Evolutionary conservation across 106 monocot species (phyloP).

Genomic region (Allium fistulosum): DNA sequence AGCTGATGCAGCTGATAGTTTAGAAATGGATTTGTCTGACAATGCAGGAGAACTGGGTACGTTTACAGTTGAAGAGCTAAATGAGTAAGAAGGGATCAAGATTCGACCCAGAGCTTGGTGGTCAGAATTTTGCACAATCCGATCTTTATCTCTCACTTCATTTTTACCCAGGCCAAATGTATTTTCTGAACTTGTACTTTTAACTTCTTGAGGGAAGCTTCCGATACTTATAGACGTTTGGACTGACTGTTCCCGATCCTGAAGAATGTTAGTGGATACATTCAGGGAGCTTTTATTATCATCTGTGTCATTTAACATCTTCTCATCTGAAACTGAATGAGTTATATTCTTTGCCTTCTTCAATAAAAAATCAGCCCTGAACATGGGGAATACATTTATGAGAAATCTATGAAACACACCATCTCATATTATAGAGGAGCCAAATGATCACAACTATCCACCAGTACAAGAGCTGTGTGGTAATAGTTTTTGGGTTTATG

Average conservation of each 20-base stretch:
- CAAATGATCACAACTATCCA: too few relatives aligned
- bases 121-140: constrained; percentile 17
- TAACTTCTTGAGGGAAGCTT: constrained; percentile 69
- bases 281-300: constrained; percentile 55
- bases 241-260: constrained; percentile 50
- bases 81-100: constrained; percentile 17
- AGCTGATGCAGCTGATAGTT: constrained; percentile 32
- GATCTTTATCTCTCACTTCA: constrained; percentile 25
- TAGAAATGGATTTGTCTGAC: constrained; percentile 68
- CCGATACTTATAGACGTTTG: constrained; percentile 59
- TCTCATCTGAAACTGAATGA: constrained; percentile 36
- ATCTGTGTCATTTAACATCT: constrained; percentile 42
- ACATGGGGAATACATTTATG: not conserved
- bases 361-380: constrained; percentile 75
- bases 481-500: too few relatives aligned
- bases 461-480: too few relatives aligned
- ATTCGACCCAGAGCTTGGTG: constrained; percentile 16
- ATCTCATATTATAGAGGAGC: too few relatives aligned
- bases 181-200: constrained; percentile 72
- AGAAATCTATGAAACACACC: too few relatives aligned
- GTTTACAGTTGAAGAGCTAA: constrained; percentile 29
- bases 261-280: constrained; percentile 50
- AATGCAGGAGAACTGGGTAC: constrained; percentile 59
- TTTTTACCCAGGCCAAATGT: constrained; percentile 11
- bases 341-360: constrained; percentile 74